phyloP scores from a whole-genome alignment of 768 basidiomycete species.

The Coprinellus aureogranulatus region DNA sequence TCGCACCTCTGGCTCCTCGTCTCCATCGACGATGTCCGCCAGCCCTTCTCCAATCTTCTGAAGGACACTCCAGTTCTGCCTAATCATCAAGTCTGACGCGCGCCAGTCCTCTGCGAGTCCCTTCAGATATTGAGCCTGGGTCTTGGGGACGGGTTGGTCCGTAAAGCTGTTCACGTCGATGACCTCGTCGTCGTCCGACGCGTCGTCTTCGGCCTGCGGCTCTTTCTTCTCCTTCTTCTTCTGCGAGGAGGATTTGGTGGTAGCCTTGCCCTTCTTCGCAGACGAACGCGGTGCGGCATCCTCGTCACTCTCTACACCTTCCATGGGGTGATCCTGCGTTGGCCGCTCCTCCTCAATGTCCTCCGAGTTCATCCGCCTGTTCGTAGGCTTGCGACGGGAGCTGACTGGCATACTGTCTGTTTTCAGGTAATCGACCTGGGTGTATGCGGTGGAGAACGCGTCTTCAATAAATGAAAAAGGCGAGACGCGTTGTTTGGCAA shows the following conservation, averaged over 20 bases:
- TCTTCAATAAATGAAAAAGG: slow-evolving; percentile 17
- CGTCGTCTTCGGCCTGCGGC: slow-evolving; percentile 31
- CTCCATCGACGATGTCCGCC: slow-evolving; percentile 60
- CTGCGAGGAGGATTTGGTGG: no score
- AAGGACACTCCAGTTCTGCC: slow-evolving; percentile 42
- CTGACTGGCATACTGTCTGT: slow-evolving; percentile 32
- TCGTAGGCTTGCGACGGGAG: slow-evolving; percentile 37
- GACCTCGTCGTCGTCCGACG: slow-evolving; percentile 47
- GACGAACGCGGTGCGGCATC: slow-evolving; percentile 31
- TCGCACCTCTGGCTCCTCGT: slow-evolving; percentile 51
- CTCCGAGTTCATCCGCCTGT: slow-evolving; percentile 47
- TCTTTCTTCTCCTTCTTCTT: slow-evolving; percentile 17
- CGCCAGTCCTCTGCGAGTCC: slow-evolving; percentile 67
- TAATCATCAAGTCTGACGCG: slow-evolving; percentile 47
- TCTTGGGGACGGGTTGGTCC: slow-evolving; percentile 63
- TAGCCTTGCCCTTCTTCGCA: slow-evolving; percentile 35
- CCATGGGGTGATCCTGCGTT: slow-evolving; percentile 34
- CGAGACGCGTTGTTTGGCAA: slow-evolving; percentile 39
- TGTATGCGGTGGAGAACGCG: neutral
- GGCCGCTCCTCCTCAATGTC: slow-evolving; percentile 59
- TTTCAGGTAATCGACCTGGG: slow-evolving; percentile 26
- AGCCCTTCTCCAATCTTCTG: slow-evolving; percentile 48
- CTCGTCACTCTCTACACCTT: slow-evolving; percentile 48
- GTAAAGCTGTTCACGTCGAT: slow-evolving; percentile 63
- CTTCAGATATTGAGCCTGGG: slow-evolving; percentile 49